Evolutionary conservation across 73 alveolate species (phyloP), one percentile per base, ranked within the genome.

Genomic region (Paramecium biaurelia): DNA sequence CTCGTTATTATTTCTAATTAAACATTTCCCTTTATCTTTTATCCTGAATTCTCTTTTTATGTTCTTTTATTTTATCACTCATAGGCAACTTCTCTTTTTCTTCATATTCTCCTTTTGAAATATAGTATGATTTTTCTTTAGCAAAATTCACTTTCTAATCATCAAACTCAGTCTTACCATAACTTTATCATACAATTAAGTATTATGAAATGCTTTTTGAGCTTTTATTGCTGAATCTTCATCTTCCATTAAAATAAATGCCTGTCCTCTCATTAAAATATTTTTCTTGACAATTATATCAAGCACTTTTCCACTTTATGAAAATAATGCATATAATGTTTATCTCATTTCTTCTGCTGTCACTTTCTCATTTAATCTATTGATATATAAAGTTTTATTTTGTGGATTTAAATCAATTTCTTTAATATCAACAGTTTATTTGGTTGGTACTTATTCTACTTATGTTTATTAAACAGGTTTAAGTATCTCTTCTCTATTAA

Each of bases 191-290:
- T 89, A 89, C 42, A 89, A 89, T 30, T 89, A 42, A 32, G 70
- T 38, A 42, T 72, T 89, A 57, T 89, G 79, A 45, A 89, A 89
- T 26, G 63, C 26, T 38, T 70, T 38, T 24, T 70, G n/a, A 18
- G 94, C 94, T 49, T 70, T 45, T 34, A 38, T 15, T 70, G 99
- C 98, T 14, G 93, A 92, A 21, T 95, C 97, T 58, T 92, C 76
- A 79, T 96, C 98, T 86, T 95, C 96, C 88, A 86, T 96, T 21
- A 97, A 96, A 12, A 97, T 95, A 89, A 97, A 97, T 30, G 99
- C 99, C 85, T 97, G 95, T 14, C 99, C 99, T 58, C 98, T 94
- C 99, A 96, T 95, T 76, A 93, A 92, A 49, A 93, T 92, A 57
- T 94, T 95, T 92, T 93, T 96, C 93, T 96, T 93, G 4, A 96